Conservation (phyloP, 768 basidiomycete genomes). For the Suillus subluteus region DNA sequence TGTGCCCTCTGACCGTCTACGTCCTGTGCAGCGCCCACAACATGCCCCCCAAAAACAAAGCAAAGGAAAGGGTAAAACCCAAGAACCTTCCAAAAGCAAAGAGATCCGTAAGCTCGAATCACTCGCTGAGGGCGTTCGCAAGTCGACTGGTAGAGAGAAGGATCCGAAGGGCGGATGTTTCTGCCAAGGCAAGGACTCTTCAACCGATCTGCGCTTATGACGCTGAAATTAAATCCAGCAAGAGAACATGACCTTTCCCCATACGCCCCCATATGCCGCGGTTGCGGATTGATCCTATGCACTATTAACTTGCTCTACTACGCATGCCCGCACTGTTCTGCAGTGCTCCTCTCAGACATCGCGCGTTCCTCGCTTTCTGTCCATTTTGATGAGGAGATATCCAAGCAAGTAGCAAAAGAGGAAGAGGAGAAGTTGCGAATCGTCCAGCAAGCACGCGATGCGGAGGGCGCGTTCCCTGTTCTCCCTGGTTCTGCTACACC, state of each 20-base stretch:
- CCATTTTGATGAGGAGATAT: conserved; percentile 49
- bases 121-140: conserved; percentile 44
- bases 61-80: conserved; percentile 42
- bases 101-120: conserved; percentile 52
- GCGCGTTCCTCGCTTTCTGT: conserved; percentile 41
- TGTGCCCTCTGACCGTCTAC: conserved; percentile 59
- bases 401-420: conserved; percentile 48
- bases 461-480: conserved; percentile 65
- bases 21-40: conserved; percentile 16
- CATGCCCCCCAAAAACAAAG: conserved; percentile 24
- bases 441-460: conserved; percentile 49
- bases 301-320: conserved; percentile 54
- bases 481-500: conserved; percentile 32
- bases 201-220: not conserved
- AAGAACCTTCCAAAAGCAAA: conserved; percentile 48
- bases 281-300: conserved; percentile 69
- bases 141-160: conserved; percentile 37
- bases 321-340: conserved; percentile 57
- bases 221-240: conserved; percentile 41
- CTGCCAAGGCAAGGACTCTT: conserved; percentile 55
- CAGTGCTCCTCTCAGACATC: conserved; percentile 39
- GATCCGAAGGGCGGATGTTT: conserved; percentile 73
- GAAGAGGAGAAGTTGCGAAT: conserved; percentile 49
- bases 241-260: conserved; percentile 59
- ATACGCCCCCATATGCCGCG: conserved; percentile 56